These are phyloP conservation scores for Hansenula lynferdii DNA, from an alignment of 1,139 yeast genomes.

Conservation along the genomic window DNA sequence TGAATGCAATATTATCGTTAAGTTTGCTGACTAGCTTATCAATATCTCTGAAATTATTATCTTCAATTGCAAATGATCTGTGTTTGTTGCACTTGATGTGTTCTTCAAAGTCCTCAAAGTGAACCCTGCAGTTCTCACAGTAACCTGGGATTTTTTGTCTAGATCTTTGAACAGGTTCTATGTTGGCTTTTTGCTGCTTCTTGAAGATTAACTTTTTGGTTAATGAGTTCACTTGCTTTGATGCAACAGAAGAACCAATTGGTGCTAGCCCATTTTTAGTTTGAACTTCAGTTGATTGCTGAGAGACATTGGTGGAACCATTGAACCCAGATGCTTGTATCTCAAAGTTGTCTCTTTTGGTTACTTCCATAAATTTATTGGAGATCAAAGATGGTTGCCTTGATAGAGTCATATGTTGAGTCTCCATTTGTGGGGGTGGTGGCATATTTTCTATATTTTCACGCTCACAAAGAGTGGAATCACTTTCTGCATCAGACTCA, in stretches of 20 bases:
- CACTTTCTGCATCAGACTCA: neutral
- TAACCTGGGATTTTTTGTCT: slow-evolving; percentile 51
- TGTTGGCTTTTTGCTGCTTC: slow-evolving; percentile 7
- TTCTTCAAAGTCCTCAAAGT: slow-evolving; percentile 74
- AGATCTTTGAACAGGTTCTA: slow-evolving; percentile 12
- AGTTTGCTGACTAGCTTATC: slow-evolving; percentile 59
- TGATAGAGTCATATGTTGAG: slow-evolving; percentile 10
- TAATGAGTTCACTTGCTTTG: slow-evolving; percentile 58
- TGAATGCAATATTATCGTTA: slow-evolving; percentile 23
- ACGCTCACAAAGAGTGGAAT: neutral
- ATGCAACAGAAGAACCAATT: slow-evolving; percentile 58
- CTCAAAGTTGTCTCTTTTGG: slow-evolving; percentile 47
- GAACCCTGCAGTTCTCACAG: slow-evolving; percentile 92
- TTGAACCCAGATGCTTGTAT: slow-evolving; percentile 80
- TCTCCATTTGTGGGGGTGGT: slow-evolving; percentile 12
- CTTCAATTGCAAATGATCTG: slow-evolving; percentile 72
- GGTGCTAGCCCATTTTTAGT: slow-evolving; percentile 70
- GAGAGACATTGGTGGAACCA: slow-evolving; percentile 49
- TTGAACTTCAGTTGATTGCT: slow-evolving; percentile 21
- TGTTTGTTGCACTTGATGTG: slow-evolving; percentile 74
- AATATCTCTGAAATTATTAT: slow-evolving; percentile 67
- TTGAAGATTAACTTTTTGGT: slow-evolving; percentile 39
- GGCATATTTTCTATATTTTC: slow-evolving; percentile 10
- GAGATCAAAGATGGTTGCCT: slow-evolving; percentile 26
- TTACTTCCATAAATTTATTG: slow-evolving; percentile 17